A percentile compares a stretch with the other conserved stretches of the same genome.
These are phyloP conservation scores for Nigrospora oryzae DNA, from an alignment of 2,329 filamentous ascomycete species.

Conservation along the genomic window DNA sequence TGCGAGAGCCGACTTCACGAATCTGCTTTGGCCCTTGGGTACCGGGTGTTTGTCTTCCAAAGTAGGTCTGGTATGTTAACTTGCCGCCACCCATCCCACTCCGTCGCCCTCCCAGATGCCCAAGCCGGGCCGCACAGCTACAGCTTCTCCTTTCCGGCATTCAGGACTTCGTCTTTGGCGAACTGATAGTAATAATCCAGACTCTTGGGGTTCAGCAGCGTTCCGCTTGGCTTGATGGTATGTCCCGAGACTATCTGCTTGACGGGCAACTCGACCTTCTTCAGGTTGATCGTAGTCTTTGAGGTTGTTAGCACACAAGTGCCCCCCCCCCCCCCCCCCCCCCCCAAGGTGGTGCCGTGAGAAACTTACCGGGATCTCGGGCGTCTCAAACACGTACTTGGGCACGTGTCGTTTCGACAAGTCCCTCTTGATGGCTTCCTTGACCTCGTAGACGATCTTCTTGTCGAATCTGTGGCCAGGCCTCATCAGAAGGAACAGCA, in stretches of 20 bases:
- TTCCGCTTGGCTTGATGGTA: constrained; percentile 66
- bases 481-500: constrained; percentile 47
- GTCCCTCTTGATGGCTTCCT: constrained; percentile 55
- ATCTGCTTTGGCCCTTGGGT: no score
- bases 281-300: constrained; percentile 75
- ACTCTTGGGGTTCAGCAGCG: constrained; percentile 66
- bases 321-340: no score
- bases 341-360: neutral
- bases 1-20: no score
- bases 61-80: no score
- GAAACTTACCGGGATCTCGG: constrained; percentile 65
- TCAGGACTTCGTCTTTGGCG: constrained; percentile 58
- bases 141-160: constrained; percentile 36
- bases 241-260: constrained; percentile 77
- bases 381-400: constrained; percentile 69
- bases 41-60: no score
- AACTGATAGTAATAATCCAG: constrained; percentile 75
- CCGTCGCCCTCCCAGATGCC: no score
- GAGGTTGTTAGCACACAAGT: constrained; percentile 7
- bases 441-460: constrained; percentile 49
- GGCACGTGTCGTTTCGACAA: constrained; percentile 70
- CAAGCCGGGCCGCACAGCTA: constrained; percentile 15
- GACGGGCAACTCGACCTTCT: constrained; percentile 78
- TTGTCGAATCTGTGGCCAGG: constrained; percentile 47
- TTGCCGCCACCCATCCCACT: no score